Evolutionary conservation across 2,329 filamentous ascomycete genomes (phyloP).

Genomic region (Cladosporium sp.): DNA sequence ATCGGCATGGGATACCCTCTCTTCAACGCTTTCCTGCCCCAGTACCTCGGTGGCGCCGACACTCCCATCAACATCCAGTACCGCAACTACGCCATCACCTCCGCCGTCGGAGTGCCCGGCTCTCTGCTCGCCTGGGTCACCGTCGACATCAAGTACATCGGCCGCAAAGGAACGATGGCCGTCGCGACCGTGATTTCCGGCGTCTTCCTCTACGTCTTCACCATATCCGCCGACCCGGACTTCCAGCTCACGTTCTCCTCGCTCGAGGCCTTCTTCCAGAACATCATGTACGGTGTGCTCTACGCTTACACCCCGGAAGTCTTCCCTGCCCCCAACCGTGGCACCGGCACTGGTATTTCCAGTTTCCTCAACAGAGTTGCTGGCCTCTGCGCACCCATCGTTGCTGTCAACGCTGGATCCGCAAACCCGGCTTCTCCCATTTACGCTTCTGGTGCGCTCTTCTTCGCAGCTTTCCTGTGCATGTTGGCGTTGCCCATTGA

Average conservation of each 20-base stretch:
- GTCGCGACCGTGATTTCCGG: conserved; percentile 67
- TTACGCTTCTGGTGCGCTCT: conserved; percentile 45
- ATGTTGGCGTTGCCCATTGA: conserved; percentile 47
- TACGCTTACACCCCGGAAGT: conserved; percentile 78
- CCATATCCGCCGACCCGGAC: conserved; percentile 56
- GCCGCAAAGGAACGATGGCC: conserved; percentile 72
- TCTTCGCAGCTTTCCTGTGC: conserved; percentile 45
- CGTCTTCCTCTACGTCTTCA: conserved; percentile 67
- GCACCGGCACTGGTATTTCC: conserved; percentile 70
- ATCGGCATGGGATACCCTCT: conserved; percentile 87
- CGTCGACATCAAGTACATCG: conserved; percentile 69
- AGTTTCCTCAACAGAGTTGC: conserved; percentile 69
- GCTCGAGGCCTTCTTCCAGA: conserved; percentile 68
- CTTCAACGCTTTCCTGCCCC: conserved; percentile 88
- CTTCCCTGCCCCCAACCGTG: conserved; percentile 70
- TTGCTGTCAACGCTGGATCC: conserved; percentile 53
- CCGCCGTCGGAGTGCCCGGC: conserved; percentile 73
- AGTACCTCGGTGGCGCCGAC: conserved; percentile 64
- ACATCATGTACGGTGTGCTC: conserved; percentile 75
- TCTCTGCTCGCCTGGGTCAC: conserved; percentile 72
- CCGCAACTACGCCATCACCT: conserved; percentile 80
- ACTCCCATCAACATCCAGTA: conserved; percentile 54
- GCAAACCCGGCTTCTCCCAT: conserved; percentile 44
- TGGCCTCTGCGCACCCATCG: conserved; percentile 67
- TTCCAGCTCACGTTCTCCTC: conserved; percentile 67